Base-by-base conservation (phyloP, 495 filamentous ascomycete genomes). In the Aspergillus diversus region DNA sequence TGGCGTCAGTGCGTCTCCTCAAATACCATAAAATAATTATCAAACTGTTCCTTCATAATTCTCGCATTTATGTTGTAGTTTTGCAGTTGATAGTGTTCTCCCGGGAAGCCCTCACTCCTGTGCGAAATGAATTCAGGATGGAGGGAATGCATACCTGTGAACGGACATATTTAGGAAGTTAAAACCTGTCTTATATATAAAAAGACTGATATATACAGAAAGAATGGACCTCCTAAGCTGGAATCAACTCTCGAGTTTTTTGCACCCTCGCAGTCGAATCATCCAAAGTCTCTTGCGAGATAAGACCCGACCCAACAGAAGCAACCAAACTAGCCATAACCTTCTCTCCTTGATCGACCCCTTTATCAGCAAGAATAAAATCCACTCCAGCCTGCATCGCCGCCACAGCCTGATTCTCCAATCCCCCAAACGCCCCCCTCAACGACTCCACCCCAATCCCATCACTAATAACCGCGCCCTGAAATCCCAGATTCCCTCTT, bases 361-460 rank as follows among this genome's bases (percentile, higher is more conserved):
- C 63, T 33, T 63, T 52, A 11, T 60, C 65, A 16, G 74, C 65
- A 1, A 77, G 66, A 43, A 75, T 61, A 15, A 77, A 55, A 68
- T 76, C 75, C 34, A 73, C 70, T 5, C 75, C 75, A 33, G 71
- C 75, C 43, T 61, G 53, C 5, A 63, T 67, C 12, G 73, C 72
- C 34, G 75, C 39, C 7, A 76, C 35, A 1, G 57, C 67, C 2
- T 75, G 72, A 5, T 61, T 35, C 4, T 66, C 54, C 53, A 68
- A 59, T 33, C 66, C 55, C 0, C 73, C 73, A 51, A 76, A 77
- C 0, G 63, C 65, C 12, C 57, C 21, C 21, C 21, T 37, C 5
- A 77, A 42, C 4, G 69, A 67, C 2, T 73, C 75, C 1, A 74
- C 75, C 49, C 77, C 75, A 50, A 76, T 68, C 5, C 73, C 75